These are phyloP conservation scores for Aspergillus haitiensis DNA, from an alignment of 495 filamentous ascomycete genomes.

Conservation along the genomic window DNA sequence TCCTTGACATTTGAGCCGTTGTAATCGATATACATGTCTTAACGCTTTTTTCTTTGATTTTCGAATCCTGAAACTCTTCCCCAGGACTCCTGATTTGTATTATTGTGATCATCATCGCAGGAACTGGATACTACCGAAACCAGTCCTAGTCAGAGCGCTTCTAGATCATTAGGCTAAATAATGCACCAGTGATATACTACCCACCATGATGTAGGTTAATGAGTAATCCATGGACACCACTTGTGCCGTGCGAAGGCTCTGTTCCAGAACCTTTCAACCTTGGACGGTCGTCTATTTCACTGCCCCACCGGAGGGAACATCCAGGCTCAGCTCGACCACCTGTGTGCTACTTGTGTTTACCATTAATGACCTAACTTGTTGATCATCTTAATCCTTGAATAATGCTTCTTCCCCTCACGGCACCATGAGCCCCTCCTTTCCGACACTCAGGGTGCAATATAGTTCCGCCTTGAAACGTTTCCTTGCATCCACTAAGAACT, in stretches of 20 bases:
- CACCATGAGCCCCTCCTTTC: constrained; percentile 40
- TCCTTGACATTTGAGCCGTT: too few species aligned
- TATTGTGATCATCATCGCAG: background rate
- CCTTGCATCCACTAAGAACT: constrained; percentile 51
- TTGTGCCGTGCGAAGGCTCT: background rate
- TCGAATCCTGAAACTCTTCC: constrained; percentile 1
- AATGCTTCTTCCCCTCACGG: constrained; percentile 5
- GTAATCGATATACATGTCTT: too few species aligned
- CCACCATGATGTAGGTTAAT: constrained; percentile 1
- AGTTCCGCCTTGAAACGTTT: constrained; percentile 57
- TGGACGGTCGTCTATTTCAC: background rate
- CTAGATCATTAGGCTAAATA: background rate
- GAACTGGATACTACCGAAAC: background rate
- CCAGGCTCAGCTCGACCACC: background rate
- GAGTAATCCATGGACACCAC: background rate
- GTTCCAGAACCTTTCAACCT: background rate
- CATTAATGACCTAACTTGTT: background rate
- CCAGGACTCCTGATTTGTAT: constrained; percentile 6
- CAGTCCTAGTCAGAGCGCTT: background rate
- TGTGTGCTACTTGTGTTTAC: background rate
- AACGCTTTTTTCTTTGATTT: too few species aligned
- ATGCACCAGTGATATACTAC: constrained; percentile 1
- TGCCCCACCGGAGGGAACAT: background rate
- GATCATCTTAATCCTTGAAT: background rate
- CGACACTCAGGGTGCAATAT: constrained; percentile 35